Conservation (phyloP, 2,329 filamentous ascomycete species). For the Teratosphaeria epicoccoides region DNA sequence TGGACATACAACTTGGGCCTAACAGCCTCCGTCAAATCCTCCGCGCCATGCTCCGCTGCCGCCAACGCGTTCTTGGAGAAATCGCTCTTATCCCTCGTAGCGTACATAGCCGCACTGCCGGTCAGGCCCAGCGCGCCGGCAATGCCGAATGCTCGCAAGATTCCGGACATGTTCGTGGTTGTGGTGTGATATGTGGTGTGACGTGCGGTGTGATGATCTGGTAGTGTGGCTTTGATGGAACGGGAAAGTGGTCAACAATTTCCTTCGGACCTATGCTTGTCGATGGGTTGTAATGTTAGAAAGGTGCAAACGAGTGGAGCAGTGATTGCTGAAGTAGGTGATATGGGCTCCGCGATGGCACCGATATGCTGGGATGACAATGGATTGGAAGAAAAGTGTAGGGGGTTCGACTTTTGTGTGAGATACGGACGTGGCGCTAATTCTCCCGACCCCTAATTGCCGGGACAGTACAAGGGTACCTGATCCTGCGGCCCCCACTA, state of each 20-base stretch:
- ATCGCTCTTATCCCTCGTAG: conserved; percentile 2
- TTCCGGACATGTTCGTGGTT: background rate
- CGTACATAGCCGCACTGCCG: background rate
- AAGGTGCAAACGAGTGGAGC: background rate
- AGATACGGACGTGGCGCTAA: no score
- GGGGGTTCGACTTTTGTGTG: background rate
- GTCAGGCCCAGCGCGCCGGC: background rate
- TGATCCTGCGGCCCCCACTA: background rate
- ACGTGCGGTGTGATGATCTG: background rate
- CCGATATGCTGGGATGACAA: background rate
- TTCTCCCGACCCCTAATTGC: background rate
- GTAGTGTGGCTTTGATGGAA: background rate
- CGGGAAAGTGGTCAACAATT: background rate
- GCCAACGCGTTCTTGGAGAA: conserved; percentile 11
- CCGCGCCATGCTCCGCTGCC: conserved; percentile 10
- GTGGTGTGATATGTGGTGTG: background rate
- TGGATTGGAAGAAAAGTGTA: background rate
- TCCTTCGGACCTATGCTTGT: background rate
- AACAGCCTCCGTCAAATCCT: background rate
- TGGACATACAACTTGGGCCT: conserved; percentile 10
- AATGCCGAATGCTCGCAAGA: background rate
- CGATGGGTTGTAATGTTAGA: no score
- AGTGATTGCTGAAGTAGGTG: background rate
- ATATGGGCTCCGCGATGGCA: background rate
- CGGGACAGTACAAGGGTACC: background rate